phyloP scores from a whole-genome alignment of 2,329 filamentous ascomycete genomes.

The Penicillium aurantiogriseum region DNA sequence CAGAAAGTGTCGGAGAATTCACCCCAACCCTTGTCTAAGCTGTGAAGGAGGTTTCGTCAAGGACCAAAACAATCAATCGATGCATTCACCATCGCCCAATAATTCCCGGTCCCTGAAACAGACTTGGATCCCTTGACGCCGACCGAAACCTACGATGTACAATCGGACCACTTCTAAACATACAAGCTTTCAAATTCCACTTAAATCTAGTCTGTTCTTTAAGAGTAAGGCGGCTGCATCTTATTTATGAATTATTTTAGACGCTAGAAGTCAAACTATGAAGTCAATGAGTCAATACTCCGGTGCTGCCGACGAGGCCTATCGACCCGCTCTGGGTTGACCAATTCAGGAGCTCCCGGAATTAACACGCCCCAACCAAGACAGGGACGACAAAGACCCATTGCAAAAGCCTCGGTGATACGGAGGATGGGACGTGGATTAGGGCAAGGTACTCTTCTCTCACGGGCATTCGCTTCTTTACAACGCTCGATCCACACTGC shows the following conservation, averaged over 20 bases:
- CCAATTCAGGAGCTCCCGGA: not conserved
- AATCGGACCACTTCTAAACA: not conserved
- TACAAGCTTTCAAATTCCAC: not conserved
- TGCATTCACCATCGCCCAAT: not conserved
- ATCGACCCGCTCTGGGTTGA: not conserved
- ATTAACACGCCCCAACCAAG: constrained; percentile 4
- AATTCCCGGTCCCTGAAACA: not conserved
- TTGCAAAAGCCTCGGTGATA: not conserved
- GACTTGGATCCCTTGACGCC: not conserved
- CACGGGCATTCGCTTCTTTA: not conserved
- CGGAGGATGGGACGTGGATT: constrained; percentile 4
- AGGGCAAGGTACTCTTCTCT: not conserved
- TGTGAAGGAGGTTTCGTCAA: not conserved
- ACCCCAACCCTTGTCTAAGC: not conserved
- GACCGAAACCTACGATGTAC: not conserved
- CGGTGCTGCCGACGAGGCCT: not conserved
- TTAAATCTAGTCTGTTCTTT: not conserved
- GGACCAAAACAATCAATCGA: not conserved
- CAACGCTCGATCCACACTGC: constrained; percentile 9
- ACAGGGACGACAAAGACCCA: constrained; percentile 6
- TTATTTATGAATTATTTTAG: not conserved
- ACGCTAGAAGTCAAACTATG: not conserved
- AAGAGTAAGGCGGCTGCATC: not conserved
- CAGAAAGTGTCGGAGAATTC: not conserved
- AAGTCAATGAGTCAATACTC: not conserved